Percentiles rank a stretch among this genome's conserved stretches.
phyloP scores from a whole-genome alignment of 202 grass and related monocot genomes.

The Dendrocalamus latiflorus region DNA sequence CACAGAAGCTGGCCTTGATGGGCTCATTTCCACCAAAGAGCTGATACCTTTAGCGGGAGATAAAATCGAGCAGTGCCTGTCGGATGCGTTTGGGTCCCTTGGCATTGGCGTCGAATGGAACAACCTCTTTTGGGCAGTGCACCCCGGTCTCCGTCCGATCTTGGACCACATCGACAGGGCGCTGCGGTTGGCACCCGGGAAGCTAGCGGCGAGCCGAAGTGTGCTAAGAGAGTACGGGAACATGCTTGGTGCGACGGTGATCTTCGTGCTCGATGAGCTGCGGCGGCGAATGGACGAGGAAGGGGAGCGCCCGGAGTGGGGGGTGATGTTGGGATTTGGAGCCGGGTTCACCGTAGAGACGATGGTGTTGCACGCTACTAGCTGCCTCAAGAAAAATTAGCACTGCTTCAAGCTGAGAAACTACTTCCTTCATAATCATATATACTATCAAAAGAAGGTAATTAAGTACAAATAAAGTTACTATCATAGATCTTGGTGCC shows the following conservation, averaged over 20 bases:
- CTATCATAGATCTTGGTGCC: not conserved
- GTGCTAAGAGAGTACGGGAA: slow-evolving; percentile 26
- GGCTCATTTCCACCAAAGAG: not conserved
- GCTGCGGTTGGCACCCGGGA: not conserved
- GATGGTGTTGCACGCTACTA: not conserved
- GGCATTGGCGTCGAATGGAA: not conserved
- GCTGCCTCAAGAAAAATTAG: not conserved
- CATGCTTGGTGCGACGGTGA: slow-evolving; percentile 1
- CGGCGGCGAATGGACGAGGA: no score
- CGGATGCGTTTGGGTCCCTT: not conserved
- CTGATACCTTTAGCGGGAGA: not conserved
- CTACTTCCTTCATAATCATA: not conserved
- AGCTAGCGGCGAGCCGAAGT: slow-evolving; percentile 4
- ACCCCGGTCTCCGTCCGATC: not conserved
- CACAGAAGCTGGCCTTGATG: no score
- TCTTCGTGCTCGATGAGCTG: slow-evolving; percentile 29
- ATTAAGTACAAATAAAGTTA: no score
- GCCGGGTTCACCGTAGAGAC: slow-evolving; percentile 29
- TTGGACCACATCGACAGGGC: not conserved
- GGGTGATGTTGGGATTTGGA: slow-evolving; percentile 19
- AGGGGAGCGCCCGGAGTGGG: not conserved
- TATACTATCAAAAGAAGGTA: not conserved
- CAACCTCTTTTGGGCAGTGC: not conserved
- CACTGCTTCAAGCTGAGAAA: not conserved
- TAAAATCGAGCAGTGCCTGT: not conserved